Conservation (phyloP, 768 basidiomycete genomes). For the Pisolithus microcarpus region DNA sequence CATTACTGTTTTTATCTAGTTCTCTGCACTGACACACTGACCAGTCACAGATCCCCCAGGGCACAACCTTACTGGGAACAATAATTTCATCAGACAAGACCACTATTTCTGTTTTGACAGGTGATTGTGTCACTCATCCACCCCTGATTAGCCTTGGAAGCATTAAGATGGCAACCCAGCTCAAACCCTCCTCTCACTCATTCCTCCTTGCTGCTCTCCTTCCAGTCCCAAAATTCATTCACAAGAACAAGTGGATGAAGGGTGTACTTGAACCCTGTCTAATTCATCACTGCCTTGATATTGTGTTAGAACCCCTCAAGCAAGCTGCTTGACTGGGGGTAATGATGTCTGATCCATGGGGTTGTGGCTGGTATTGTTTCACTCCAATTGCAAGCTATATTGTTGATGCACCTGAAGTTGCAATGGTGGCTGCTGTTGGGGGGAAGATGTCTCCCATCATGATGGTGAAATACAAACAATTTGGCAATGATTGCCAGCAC, state of each 20-base stretch:
- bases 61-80: slow-evolving; percentile 20
- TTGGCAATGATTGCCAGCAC: slow-evolving; percentile 27
- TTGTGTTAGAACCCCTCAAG: slow-evolving; percentile 11
- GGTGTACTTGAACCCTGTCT: background rate
- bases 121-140: slow-evolving; percentile 7
- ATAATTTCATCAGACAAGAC: slow-evolving; percentile 17
- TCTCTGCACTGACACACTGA: background rate
- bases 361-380: slow-evolving; percentile 5
- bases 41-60: slow-evolving; percentile 15
- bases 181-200: background rate
- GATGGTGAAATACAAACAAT: slow-evolving; percentile 22
- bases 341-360: slow-evolving; percentile 16
- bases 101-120: slow-evolving; percentile 10
- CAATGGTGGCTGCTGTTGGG: slow-evolving; percentile 1
- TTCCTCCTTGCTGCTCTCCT: too few relatives aligned
- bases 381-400: slow-evolving; percentile 25
- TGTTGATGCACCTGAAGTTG: slow-evolving; percentile 5
- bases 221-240: background rate
- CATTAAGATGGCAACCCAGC: background rate
- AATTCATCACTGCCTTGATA: too few relatives aligned
- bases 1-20: background rate
- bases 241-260: background rate
- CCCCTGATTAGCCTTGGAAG: slow-evolving; percentile 1
- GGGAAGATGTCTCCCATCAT: slow-evolving; percentile 28
- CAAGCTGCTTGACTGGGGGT: slow-evolving; percentile 9